Conservation (phyloP, 1,284 basidiomycete species). For the Tylopilus sp. region DNA sequence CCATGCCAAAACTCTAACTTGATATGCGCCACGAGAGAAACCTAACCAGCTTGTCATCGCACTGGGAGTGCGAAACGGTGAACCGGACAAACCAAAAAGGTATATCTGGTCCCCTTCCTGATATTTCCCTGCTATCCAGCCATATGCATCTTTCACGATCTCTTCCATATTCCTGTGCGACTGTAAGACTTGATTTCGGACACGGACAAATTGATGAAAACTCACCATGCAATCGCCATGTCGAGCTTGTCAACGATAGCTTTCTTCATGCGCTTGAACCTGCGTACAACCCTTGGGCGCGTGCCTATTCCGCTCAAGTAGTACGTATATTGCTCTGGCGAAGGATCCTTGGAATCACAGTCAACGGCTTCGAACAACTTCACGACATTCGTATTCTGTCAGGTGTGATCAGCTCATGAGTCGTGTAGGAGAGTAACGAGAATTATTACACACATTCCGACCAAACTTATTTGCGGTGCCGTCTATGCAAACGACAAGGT, state of each 20-base stretch:
- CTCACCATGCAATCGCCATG: slow-evolving; percentile 37
- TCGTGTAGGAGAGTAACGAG: too few species aligned
- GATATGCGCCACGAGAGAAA: slow-evolving; percentile 52
- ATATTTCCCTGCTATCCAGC: slow-evolving; percentile 53
- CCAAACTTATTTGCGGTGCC: slow-evolving; percentile 49
- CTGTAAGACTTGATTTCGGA: too few species aligned
- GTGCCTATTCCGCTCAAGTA: slow-evolving; percentile 58
- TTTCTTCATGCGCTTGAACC: slow-evolving; percentile 25
- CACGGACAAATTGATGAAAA: neutral
- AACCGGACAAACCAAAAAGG: slow-evolving; percentile 44
- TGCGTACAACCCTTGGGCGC: slow-evolving; percentile 44
- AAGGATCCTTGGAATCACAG: slow-evolving; percentile 28
- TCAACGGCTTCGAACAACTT: slow-evolving; percentile 32
- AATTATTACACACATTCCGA: slow-evolving; percentile 36
- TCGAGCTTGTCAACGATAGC: slow-evolving; percentile 30
- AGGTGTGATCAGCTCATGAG: too few species aligned
- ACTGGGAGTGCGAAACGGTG: too few species aligned
- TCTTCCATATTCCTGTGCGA: slow-evolving; percentile 46
- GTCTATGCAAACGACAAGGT: slow-evolving; percentile 49
- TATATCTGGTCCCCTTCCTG: slow-evolving; percentile 48
- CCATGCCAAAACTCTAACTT: slow-evolving; percentile 42
- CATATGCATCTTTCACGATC: slow-evolving; percentile 49
- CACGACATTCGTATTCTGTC: slow-evolving; percentile 38
- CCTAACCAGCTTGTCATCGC: too few species aligned
- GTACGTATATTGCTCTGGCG: slow-evolving; percentile 43